These are phyloP conservation scores for Trichocladium antarcticum DNA, from an alignment of 495 filamentous ascomycete genomes.

Conservation along the genomic window DNA sequence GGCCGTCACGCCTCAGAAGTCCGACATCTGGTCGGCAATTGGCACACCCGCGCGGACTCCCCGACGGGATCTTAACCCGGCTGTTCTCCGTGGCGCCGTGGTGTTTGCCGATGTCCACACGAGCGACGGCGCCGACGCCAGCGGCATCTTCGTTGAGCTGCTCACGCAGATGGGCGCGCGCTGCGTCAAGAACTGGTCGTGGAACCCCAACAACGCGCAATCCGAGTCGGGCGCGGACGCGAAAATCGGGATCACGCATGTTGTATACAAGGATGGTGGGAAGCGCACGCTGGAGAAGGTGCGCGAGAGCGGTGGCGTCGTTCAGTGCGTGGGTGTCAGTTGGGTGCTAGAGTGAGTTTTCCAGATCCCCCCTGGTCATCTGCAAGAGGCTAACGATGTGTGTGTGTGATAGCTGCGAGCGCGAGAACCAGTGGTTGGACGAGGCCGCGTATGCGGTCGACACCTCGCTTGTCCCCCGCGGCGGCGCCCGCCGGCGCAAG, in stretches of 20 bases:
- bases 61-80: slow-evolving; percentile 39
- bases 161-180: slow-evolving; percentile 76
- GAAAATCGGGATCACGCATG: slow-evolving; percentile 82
- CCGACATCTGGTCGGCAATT: slow-evolving; percentile 38
- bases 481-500: slow-evolving; percentile 68
- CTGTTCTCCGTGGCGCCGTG: slow-evolving; percentile 57
- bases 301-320: slow-evolving; percentile 56
- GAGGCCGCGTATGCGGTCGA: slow-evolving; percentile 61
- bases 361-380: not conserved
- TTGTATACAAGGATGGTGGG: slow-evolving; percentile 89
- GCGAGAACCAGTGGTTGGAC: slow-evolving; percentile 64
- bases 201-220: slow-evolving; percentile 49
- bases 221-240: slow-evolving; percentile 26
- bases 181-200: slow-evolving; percentile 73
- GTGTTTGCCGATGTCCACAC: slow-evolving; percentile 94
- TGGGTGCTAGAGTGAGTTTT: slow-evolving; percentile 75
- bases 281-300: slow-evolving; percentile 83
- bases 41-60: slow-evolving; percentile 47
- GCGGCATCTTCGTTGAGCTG: slow-evolving; percentile 70
- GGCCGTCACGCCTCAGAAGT: slow-evolving; percentile 28
- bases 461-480: slow-evolving; percentile 59
- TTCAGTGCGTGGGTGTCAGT: slow-evolving; percentile 73
- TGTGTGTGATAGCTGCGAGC: slow-evolving; percentile 52
- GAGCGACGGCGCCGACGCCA: slow-evolving; percentile 76
- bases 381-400: slow-evolving; percentile 10